phyloP scores from a whole-genome alignment of 2,329 filamentous ascomycete genomes.

The Huntiella bhutanensis region DNA sequence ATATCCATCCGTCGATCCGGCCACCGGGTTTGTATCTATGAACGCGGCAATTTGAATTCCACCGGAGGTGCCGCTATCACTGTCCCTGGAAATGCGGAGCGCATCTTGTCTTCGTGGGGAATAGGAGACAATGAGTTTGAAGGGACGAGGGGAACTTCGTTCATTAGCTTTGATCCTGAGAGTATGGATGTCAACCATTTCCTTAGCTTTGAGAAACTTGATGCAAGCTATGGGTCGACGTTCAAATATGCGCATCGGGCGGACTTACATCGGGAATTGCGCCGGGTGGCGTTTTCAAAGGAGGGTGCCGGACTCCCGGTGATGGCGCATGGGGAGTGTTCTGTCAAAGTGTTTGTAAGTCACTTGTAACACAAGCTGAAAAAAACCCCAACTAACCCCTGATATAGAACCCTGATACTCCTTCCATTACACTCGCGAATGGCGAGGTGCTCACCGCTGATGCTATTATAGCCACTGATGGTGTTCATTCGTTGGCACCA shows the following conservation, averaged over 20 bases:
- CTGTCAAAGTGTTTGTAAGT: background rate
- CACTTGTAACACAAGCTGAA: background rate
- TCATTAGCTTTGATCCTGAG: conserved; percentile 14
- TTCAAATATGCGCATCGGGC: conserved; percentile 22
- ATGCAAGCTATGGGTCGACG: conserved; percentile 16
- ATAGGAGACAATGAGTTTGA: conserved; percentile 17
- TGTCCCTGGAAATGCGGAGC: conserved; percentile 21
- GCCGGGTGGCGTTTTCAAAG: conserved; percentile 17
- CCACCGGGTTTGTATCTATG: conserved; percentile 20
- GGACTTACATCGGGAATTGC: conserved; percentile 22
- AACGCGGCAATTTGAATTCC: conserved; percentile 19
- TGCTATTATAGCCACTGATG: conserved; percentile 27
- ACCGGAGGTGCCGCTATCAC: conserved; percentile 23
- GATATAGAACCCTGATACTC: conserved; percentile 14
- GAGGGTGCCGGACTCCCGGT: conserved; percentile 16
- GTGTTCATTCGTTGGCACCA: conserved; percentile 20
- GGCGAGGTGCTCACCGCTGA: conserved; percentile 18
- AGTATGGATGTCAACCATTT: conserved; percentile 14
- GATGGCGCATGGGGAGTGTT: background rate
- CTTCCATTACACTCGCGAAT: conserved; percentile 16
- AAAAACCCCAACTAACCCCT: background rate
- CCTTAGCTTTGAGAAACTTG: conserved; percentile 10
- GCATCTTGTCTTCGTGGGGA: conserved; percentile 20
- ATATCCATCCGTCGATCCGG: conserved; percentile 19
- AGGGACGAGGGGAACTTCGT: conserved; percentile 15